These are phyloP conservation scores for Ammopiptanthus mongolicus DNA, from an alignment of 306 rosid genomes.

Conservation along the genomic window DNA sequence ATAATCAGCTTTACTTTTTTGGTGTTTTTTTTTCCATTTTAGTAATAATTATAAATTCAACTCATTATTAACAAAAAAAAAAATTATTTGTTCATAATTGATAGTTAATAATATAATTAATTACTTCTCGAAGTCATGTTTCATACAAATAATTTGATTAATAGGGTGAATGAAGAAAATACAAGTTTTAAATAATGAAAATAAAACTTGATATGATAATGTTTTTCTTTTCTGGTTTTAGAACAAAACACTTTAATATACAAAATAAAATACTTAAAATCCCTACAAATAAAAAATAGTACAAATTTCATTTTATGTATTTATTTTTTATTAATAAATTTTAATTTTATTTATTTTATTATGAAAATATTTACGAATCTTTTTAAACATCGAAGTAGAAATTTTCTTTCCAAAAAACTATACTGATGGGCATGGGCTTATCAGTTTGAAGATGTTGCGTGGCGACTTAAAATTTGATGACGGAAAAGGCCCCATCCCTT, in stretches of 20 bases:
- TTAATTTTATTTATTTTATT: not conserved
- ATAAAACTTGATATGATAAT: not conserved
- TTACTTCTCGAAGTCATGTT: too few species aligned
- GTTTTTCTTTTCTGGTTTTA: not conserved
- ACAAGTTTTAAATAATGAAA: too few species aligned
- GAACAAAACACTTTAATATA: not conserved
- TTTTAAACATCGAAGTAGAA: not conserved
- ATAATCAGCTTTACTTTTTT: too few species aligned
- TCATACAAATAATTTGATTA: too few species aligned
- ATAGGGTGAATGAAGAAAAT: too few species aligned
- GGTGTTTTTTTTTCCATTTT: too few species aligned
- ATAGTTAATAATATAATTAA: too few species aligned
- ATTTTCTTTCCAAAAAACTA: not conserved
- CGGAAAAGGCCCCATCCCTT: not conserved
- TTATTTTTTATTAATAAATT: not conserved
- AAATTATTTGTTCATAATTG: too few species aligned
- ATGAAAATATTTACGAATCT: not conserved
- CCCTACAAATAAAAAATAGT: not conserved
- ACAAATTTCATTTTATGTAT: not conserved
- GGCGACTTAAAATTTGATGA: not conserved
- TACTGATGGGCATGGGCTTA: not conserved
- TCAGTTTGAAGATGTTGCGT: not conserved
- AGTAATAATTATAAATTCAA: too few species aligned
- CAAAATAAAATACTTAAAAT: not conserved
- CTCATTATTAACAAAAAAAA: too few species aligned